Base-by-base conservation (phyloP, 257 asterid genomes). In the Plectranthus barbatus region DNA sequence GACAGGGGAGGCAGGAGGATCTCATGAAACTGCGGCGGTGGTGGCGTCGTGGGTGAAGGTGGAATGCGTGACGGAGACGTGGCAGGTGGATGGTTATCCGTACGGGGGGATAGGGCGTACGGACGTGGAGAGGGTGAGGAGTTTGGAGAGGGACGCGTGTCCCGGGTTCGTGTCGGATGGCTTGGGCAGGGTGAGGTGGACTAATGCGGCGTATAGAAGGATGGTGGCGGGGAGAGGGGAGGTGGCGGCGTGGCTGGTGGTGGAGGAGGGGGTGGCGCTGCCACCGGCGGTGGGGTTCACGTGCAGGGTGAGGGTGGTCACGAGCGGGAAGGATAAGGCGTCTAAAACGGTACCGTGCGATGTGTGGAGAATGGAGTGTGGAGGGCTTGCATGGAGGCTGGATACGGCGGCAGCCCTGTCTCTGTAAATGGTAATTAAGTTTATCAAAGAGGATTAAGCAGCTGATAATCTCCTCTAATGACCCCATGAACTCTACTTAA, bases 351-450 rank as follows among this genome's bases (percentile, higher is more conserved):
- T 88, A 58, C 94, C 91, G 44, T 88, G 98, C 14, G 98, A 91
- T 54, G 98, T 80, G 34, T 91, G 95, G 96, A 81, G 89, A 46
- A 74, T 91, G 96, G 88, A 75, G 3, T 62, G 81, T 24, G 95
- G 96, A 57, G 91, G 91, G 53, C 81, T 81, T 86, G 95, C 94
- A 83, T 91, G 98, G 98, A 83, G 96, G 71, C 81, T 91, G 26
- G 98, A 91, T 66, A 83, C 84, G 0, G 53, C 76, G 9, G 95
- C 95, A 18, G 95, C 96, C 4, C 90, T 91, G 82, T 91, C 8
- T 67, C 85, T 13, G n/a, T 83, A 78, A 84, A 82, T 11, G n/a
- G n/a, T n/a, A n/a, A n/a, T n/a, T n/a, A n/a, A n/a, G n/a, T n/a
- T n/a, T n/a, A n/a, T n/a, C n/a, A n/a, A n/a, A n/a, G n/a, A n/a